Percentiles rank a stretch among this genome's conserved stretches.
phyloP scores from a whole-genome alignment of 2,329 filamentous ascomycete genomes.

The Nemania diffusa region DNA sequence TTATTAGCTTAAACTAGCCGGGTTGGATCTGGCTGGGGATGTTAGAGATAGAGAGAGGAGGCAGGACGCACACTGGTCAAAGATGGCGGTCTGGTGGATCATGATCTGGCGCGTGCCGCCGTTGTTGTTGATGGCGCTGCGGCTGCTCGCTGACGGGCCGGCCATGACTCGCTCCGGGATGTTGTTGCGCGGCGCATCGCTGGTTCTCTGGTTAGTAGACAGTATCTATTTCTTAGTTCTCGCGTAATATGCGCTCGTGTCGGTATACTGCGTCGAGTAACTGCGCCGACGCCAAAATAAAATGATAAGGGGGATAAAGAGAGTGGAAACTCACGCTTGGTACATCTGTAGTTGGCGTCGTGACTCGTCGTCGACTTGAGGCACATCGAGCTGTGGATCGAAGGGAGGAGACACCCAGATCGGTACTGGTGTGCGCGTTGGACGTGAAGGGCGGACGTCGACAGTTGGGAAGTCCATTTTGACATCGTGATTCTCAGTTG shows the following conservation, averaged over 20 bases:
- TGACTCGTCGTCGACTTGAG: background rate
- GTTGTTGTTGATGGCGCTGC: background rate
- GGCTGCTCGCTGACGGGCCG: background rate
- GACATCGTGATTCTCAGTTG: background rate
- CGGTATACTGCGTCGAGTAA: too few relatives aligned
- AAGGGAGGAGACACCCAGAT: constrained; percentile 9
- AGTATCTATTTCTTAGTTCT: background rate
- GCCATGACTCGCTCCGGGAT: constrained; percentile 15
- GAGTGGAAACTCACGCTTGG: background rate
- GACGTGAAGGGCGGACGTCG: background rate
- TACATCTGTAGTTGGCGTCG: background rate
- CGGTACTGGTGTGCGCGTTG: background rate
- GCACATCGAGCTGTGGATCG: background rate
- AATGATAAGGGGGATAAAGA: too few relatives aligned
- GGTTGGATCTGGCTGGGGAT: background rate
- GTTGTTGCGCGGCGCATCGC: constrained; percentile 11
- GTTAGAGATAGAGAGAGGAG: background rate
- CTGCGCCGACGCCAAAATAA: too few relatives aligned
- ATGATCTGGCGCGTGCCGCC: constrained; percentile 11
- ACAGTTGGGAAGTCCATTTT: background rate
- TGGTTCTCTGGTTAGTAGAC: background rate
- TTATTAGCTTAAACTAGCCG: background rate
- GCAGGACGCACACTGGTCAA: constrained; percentile 1
- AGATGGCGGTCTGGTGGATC: constrained; percentile 12
- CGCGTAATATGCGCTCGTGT: too few relatives aligned